These are phyloP conservation scores for Nigrospora oryzae DNA, from an alignment of 2,329 filamentous ascomycete species.

Conservation along the genomic window DNA sequence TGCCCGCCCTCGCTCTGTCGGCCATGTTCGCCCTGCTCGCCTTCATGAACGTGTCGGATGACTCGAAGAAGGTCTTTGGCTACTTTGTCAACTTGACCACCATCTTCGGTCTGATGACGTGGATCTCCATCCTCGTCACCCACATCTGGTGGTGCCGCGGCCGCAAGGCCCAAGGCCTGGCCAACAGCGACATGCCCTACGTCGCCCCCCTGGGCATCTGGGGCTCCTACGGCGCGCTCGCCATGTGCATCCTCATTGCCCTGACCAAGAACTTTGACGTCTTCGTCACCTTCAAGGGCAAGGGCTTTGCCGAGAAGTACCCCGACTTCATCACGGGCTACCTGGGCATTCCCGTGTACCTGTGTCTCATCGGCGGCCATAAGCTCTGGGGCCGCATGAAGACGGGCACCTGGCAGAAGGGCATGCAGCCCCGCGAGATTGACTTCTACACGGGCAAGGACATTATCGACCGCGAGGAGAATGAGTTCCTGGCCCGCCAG, in stretches of 20 bases:
- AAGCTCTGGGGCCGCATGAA: conserved; percentile 41
- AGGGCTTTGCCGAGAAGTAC: conserved; percentile 42
- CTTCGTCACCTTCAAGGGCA: conserved; percentile 58
- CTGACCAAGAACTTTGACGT: conserved; percentile 77
- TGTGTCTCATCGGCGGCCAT: conserved; percentile 61
- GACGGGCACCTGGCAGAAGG: conserved; percentile 16
- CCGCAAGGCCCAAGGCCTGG: conserved; percentile 50
- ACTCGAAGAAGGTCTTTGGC: conserved; percentile 47
- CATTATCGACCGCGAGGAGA: conserved; percentile 64
- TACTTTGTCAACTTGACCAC: conserved; percentile 63
- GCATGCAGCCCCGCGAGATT: conserved; percentile 47
- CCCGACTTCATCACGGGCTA: conserved; percentile 73
- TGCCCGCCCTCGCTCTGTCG: conserved; percentile 54
- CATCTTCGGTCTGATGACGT: conserved; percentile 58
- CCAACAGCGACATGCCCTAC: conserved; percentile 49
- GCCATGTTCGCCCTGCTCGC: conserved; percentile 57
- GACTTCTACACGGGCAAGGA: conserved; percentile 70
- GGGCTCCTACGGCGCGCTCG: conserved; percentile 60
- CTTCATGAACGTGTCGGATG: conserved; percentile 55
- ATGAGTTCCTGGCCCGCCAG: conserved; percentile 54
- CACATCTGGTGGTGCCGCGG: conserved; percentile 60
- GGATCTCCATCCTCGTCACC: conserved; percentile 60
- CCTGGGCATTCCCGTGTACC: conserved; percentile 66
- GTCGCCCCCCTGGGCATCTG: conserved; percentile 62
- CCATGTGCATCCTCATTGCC: conserved; percentile 64